Base-by-base conservation (phyloP, 2,329 filamentous ascomycete species). In the Paraconiothyrium sp. region DNA sequence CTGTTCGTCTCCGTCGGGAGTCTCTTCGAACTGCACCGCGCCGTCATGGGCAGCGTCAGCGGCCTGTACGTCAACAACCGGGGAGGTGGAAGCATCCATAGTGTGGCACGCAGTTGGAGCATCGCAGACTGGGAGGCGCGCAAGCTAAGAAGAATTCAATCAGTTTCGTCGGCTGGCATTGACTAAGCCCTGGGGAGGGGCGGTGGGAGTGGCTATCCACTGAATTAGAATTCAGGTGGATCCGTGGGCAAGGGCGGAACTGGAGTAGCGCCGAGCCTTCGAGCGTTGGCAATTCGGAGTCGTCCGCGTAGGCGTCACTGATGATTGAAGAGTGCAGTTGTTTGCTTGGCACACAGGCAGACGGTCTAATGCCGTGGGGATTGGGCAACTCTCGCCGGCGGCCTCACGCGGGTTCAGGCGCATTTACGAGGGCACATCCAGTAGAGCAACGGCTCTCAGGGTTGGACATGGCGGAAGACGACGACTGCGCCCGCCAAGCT, bases 1-100 rank as follows among this genome's bases (percentile, higher is more conserved):
- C 56, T 77, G 72, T 30, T 77, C 76, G 30, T 62, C 62, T 44
- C 58, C 65, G 58, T 78, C 75, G 32, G 75, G 70, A 30, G 54
- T 71, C 49, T 77, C 75, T 58, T 74, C 72, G 46, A 67, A 67
- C 54, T 68, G 71, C 37, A 67, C 65, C 8, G 60, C 61, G 22
- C 58, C 67, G 47, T 47, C 37, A 24, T 43, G 59, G 37, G 50
- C 54, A 52, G 66, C 52, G 22, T 76, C 72, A 64, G 70, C 65
- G 64, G 67, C 66, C 54, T 72, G 70, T 62, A 66, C 67, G 59
- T 79, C 76, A 61, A 73, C 62, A 60, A 64, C 71, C 55, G 75
- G 73, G 59, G 71, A 70, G 62, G 70, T 64, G 63, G 76, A 69
- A 65, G 74, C 75, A 67, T 75, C 73, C 77, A 79, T 79, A 68